Evolutionary conservation across 2,329 filamentous ascomycete genomes (phyloP).

Genomic region (Aspergillus aculeatinus): DNA sequence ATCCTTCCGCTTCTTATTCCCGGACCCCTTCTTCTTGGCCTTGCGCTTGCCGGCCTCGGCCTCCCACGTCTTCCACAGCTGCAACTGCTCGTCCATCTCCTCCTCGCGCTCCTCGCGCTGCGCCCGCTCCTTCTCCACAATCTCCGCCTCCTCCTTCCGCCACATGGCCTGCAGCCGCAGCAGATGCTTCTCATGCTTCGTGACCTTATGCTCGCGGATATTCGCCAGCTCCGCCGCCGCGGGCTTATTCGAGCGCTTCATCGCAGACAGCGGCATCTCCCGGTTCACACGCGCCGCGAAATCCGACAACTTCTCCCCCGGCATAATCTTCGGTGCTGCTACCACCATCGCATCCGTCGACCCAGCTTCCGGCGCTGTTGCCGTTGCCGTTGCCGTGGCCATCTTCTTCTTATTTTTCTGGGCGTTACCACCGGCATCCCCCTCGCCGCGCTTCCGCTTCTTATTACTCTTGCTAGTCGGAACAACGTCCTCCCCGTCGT

Average conservation of each 20-base stretch:
- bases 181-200: conserved; percentile 81
- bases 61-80: conserved; percentile 64
- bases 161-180: conserved; percentile 59
- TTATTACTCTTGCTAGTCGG: conserved; percentile 46
- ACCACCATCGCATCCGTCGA: neutral
- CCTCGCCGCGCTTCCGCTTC: conserved; percentile 48
- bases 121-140: conserved; percentile 48
- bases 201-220: conserved; percentile 60
- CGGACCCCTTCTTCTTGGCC: conserved; percentile 46
- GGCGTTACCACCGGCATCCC: conserved; percentile 17
- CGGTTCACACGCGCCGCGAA: conserved; percentile 83
- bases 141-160: conserved; percentile 50
- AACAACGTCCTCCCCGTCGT: neutral
- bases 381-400: conserved; percentile 1
- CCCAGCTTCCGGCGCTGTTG: neutral
- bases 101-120: conserved; percentile 68
- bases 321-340: conserved; percentile 65
- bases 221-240: conserved; percentile 28
- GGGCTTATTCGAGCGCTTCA: conserved; percentile 57
- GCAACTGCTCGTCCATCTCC: conserved; percentile 61
- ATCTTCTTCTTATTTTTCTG: conserved; percentile 19
- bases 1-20: conserved; percentile 46
- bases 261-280: conserved; percentile 71
- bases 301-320: conserved; percentile 78
- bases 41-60: conserved; percentile 53